Evolutionary conservation across 2,329 filamentous ascomycete genomes (phyloP).

Genomic region (Colletotrichum gigasporum): DNA sequence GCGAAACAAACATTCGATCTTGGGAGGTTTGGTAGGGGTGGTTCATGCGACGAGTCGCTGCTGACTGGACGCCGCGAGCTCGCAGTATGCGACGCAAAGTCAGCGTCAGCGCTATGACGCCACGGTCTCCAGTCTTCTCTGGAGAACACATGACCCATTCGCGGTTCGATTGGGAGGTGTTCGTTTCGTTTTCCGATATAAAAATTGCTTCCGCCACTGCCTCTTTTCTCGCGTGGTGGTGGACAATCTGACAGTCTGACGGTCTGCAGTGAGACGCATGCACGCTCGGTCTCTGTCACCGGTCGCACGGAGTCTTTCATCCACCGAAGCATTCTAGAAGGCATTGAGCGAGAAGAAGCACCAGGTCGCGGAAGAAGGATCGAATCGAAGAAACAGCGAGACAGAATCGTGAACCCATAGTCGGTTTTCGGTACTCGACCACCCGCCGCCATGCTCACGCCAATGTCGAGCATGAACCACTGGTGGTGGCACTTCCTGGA

Average conservation of each 20-base stretch:
- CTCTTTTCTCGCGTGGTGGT: no score
- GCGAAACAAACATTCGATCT: neutral
- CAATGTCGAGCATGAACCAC: slow-evolving; percentile 24
- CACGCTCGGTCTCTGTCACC: neutral
- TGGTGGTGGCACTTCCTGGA: slow-evolving; percentile 29
- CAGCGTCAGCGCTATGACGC: slow-evolving; percentile 6
- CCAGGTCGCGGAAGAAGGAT: neutral
- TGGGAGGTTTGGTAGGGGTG: neutral
- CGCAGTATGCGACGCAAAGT: neutral
- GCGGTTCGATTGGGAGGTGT: no score
- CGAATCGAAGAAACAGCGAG: neutral
- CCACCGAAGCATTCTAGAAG: neutral
- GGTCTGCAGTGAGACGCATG: neutral
- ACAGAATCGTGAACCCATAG: neutral
- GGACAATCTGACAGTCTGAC: no score
- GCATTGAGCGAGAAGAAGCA: neutral
- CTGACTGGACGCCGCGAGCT: no score
- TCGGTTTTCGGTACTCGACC: neutral
- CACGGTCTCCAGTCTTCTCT: neutral
- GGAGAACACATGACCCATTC: neutral
- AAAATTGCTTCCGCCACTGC: no score
- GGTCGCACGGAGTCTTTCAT: slow-evolving; percentile 1
- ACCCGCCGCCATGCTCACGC: neutral
- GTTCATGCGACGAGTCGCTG: slow-evolving; percentile 13
- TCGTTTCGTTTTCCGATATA: no score